Evolutionary conservation across 2,329 filamentous ascomycete genomes (phyloP).

Genomic region (Pyrenochaeta sp.): DNA sequence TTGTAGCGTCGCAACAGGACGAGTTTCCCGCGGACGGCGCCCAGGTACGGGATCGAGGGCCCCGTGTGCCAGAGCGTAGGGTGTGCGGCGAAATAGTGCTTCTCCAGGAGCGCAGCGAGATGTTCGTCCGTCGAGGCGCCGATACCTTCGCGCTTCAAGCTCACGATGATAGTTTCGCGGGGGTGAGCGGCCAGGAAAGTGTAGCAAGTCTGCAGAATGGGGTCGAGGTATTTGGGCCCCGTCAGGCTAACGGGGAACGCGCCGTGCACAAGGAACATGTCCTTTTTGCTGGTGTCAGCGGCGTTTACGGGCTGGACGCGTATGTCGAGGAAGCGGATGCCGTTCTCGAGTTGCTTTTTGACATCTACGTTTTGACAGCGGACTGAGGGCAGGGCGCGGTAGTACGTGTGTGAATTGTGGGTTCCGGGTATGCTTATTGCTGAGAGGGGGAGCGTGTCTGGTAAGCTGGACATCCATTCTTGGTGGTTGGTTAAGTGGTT

Average conservation of each 20-base stretch:
- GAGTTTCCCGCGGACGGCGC: constrained; percentile 80
- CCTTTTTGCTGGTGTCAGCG: constrained; percentile 66
- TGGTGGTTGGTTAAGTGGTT: constrained; percentile 60
- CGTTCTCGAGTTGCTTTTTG: constrained; percentile 81
- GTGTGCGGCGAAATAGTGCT: constrained; percentile 70
- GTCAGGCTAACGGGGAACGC: constrained; percentile 88
- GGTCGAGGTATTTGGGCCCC: constrained; percentile 78
- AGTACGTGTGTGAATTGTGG: constrained; percentile 89
- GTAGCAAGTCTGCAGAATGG: constrained; percentile 74
- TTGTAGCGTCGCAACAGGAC: constrained; percentile 83
- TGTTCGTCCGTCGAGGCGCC: constrained; percentile 81
- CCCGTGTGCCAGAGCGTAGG: constrained; percentile 77
- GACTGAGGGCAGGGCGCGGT: constrained; percentile 87
- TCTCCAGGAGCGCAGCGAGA: constrained; percentile 74
- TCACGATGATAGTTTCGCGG: constrained; percentile 83
- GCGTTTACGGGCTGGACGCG: constrained; percentile 73
- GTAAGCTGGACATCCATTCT: constrained; percentile 84
- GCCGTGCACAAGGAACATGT: constrained; percentile 84
- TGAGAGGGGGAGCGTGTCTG: constrained; percentile 75
- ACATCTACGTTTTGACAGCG: constrained; percentile 87
- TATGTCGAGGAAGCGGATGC: constrained; percentile 93
- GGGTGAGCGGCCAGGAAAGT: constrained; percentile 79
- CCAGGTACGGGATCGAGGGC: constrained; percentile 75
- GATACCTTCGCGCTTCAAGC: constrained; percentile 88
- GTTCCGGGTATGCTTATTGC: constrained; percentile 91